phyloP scores from a whole-genome alignment of 2,329 filamentous ascomycete species.

The Arthroderma sp. region DNA sequence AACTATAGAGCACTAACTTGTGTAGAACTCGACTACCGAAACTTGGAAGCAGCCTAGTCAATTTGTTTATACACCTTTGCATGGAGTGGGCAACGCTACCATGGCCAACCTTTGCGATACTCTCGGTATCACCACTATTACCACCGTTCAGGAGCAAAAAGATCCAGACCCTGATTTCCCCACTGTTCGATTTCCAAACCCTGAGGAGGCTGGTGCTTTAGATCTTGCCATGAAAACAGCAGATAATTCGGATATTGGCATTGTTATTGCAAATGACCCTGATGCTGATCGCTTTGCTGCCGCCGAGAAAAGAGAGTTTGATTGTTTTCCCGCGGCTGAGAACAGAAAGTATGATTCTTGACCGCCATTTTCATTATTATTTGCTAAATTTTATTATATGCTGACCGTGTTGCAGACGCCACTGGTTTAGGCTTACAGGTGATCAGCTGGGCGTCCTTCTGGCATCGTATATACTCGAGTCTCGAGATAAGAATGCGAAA shows the following conservation, averaged over 20 bases:
- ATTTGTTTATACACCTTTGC: conserved; percentile 32
- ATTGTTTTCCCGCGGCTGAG: conserved; percentile 45
- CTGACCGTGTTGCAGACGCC: conserved; percentile 11
- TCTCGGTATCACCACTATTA: conserved; percentile 22
- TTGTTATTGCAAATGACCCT: conserved; percentile 52
- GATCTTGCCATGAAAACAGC: conserved; percentile 46
- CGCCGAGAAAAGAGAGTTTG: conserved; percentile 42
- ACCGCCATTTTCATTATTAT: background rate
- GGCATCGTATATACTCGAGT: conserved; percentile 44
- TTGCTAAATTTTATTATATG: background rate
- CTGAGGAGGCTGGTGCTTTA: conserved; percentile 50
- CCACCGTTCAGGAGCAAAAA: conserved; percentile 33
- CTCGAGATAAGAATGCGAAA: conserved; percentile 18
- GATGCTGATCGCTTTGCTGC: conserved; percentile 53
- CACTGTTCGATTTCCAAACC: conserved; percentile 52
- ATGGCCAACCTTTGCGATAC: conserved; percentile 23
- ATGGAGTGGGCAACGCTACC: conserved; percentile 26
- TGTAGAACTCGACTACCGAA: conserved; percentile 22
- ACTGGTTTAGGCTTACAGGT: conserved; percentile 51
- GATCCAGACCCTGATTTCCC: conserved; percentile 51
- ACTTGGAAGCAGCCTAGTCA: conserved; percentile 17
- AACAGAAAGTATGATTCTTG: conserved; percentile 32
- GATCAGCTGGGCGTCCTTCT: conserved; percentile 51
- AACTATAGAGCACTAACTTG: background rate
- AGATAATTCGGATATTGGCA: conserved; percentile 32